These are phyloP conservation scores for Dothideomycetidae sp. DNA, from an alignment of 2,329 filamentous ascomycete species.

Conservation along the genomic window DNA sequence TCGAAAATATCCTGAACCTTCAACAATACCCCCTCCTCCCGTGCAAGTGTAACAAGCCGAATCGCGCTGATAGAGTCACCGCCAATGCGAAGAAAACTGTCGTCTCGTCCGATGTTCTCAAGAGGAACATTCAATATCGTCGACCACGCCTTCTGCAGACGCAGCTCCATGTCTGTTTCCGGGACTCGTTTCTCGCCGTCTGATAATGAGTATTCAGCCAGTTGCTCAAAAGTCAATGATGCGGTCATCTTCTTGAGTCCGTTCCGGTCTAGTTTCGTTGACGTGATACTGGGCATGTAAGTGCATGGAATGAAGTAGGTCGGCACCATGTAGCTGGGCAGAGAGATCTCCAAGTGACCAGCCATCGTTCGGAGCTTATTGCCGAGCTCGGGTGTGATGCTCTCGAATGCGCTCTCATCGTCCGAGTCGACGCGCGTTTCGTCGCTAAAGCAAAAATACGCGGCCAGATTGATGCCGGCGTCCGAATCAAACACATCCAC, in stretches of 20 bases:
- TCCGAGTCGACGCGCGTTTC: background rate
- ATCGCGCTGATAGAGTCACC: slow-evolving; percentile 48
- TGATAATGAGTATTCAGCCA: background rate
- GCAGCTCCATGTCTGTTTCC: background rate
- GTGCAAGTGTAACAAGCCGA: slow-evolving; percentile 43
- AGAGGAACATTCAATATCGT: slow-evolving; percentile 29
- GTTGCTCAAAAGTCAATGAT: background rate
- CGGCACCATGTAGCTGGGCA: slow-evolving; percentile 19
- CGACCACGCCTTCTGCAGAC: slow-evolving; percentile 4
- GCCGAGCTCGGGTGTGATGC: no score
- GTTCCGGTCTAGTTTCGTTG: slow-evolving; percentile 37
- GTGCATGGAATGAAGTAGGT: slow-evolving; percentile 37
- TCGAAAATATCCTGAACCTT: slow-evolving; percentile 1
- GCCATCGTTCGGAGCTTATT: no score
- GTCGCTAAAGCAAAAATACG: background rate
- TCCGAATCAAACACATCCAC: background rate
- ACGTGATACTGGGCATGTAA: slow-evolving; percentile 53
- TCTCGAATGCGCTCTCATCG: no score
- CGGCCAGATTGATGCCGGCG: background rate
- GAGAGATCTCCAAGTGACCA: slow-evolving; percentile 1
- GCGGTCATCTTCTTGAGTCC: background rate
- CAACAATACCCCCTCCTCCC: slow-evolving; percentile 33
- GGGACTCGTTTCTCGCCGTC: background rate
- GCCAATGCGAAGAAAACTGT: slow-evolving; percentile 47
- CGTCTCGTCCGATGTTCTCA: slow-evolving; percentile 38